Percentiles rank a stretch among this genome's conserved stretches.
Conservation (phyloP, 495 filamentous ascomycete genomes). For the Xylaria bambusicola region DNA sequence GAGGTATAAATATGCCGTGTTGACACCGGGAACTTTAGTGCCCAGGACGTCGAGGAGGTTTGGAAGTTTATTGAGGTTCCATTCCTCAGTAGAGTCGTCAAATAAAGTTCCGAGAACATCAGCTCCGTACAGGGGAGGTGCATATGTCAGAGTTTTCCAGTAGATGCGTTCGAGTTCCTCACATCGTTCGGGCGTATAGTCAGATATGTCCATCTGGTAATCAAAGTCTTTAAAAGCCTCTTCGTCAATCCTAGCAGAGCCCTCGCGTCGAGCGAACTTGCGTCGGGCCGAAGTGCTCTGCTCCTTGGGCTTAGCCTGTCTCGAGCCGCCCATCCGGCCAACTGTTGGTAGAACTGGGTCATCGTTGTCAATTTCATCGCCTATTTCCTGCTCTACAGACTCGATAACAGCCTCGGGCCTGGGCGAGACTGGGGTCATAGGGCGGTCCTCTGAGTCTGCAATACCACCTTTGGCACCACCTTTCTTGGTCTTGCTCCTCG, state of each 20-base stretch:
- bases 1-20: slow-evolving; percentile 96
- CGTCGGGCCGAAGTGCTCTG: slow-evolving; percentile 65
- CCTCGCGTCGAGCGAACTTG: slow-evolving; percentile 77
- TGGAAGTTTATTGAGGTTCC: slow-evolving; percentile 93
- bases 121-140: slow-evolving; percentile 91
- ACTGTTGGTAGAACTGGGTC: slow-evolving; percentile 39
- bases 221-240: slow-evolving; percentile 84
- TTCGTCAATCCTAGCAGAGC: slow-evolving; percentile 75
- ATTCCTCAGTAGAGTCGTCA: slow-evolving; percentile 76
- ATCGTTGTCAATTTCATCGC: slow-evolving; percentile 50
- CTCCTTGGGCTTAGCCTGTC: slow-evolving; percentile 50
- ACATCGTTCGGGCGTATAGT: slow-evolving; percentile 87
- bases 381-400: slow-evolving; percentile 49
- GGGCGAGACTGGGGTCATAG: slow-evolving; percentile 59
- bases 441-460: slow-evolving; percentile 44
- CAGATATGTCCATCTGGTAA: slow-evolving; percentile 79
- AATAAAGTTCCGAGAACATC: slow-evolving; percentile 98
- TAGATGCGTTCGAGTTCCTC: slow-evolving; percentile 91
- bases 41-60: slow-evolving; percentile 94
- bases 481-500: slow-evolving; percentile 32
- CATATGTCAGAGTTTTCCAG: slow-evolving; percentile 95
- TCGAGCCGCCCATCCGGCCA: slow-evolving; percentile 43
- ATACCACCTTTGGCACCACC: slow-evolving; percentile 32
- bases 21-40: slow-evolving; percentile 93
- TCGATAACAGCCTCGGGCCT: slow-evolving; percentile 46